Evolutionary conservation across 177 flowering plant species (phyloP), one percentile per base, ranked within the genome.

Genomic region (Tripterygium wilfordii): DNA sequence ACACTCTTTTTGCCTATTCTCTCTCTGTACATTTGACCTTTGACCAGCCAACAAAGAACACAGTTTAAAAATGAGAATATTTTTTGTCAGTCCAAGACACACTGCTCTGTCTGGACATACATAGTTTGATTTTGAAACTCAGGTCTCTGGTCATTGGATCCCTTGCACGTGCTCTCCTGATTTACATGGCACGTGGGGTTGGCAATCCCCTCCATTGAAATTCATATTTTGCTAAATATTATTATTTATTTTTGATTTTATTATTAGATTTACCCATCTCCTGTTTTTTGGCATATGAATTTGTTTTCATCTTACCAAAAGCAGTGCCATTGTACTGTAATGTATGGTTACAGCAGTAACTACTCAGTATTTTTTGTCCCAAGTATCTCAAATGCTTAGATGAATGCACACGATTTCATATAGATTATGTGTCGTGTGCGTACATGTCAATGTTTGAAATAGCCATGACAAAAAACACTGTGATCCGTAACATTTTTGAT

Each of bases 81-180:
- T 62, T 56, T 58, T 57, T 45, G 54, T 21, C 50, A 50, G 52
- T 58, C 47, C 58, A 36, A 60, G 52, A 42, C 45, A 24, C 41
- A 16, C 24, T 28, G 16, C 5, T 18, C 21, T n/a, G n/a, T 28
- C 39, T 54, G 41, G 48, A 45, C 46, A 31, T 23, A 38, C 42
- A 27, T 42, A 37, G 32, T 26, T 48, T 23, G 18, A 14, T 2
- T 29, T 27, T 42, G 24, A 43, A 42, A 48, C n/a, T n/a, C n/a
- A n/a, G n/a, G 29, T 2, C 25, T 40, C 43, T 49, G 56, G 58
- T 40, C 65, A 49, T 63, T 45, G 72, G 70, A 77, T 69, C 72
- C 67, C 62, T 60, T 70, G 75, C 84, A 78, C 76, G 78, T 78
- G 80, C 75, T 61, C 15, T 56, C 45, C 66, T 41, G 7, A 57